These are phyloP conservation scores for Ocimum tenuiflorum DNA, from an alignment of 257 asterid genomes.

Conservation along the genomic window DNA sequence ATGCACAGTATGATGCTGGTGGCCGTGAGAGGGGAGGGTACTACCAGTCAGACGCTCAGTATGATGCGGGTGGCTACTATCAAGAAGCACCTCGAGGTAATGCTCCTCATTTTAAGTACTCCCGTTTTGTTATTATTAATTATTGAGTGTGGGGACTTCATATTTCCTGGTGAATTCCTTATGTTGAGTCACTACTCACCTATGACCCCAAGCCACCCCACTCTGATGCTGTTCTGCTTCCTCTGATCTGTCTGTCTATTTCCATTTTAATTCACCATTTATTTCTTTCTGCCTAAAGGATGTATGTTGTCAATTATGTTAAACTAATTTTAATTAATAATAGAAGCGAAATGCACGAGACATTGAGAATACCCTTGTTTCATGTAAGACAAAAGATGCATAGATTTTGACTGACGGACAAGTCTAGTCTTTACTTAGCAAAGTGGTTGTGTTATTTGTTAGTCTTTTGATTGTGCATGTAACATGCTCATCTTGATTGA, in stretches of 20 bases:
- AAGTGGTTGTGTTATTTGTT: too few relatives aligned
- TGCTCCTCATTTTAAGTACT: not conserved
- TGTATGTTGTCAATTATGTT: not conserved
- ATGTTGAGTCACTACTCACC: not conserved
- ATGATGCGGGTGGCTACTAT: slow-evolving; percentile 56
- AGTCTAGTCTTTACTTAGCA: too few relatives aligned
- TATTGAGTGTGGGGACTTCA: not conserved
- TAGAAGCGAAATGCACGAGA: not conserved
- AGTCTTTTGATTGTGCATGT: not conserved
- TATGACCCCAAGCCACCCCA: not conserved
- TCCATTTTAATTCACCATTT: too few relatives aligned
- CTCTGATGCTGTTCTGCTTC: not conserved
- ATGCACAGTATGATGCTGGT: slow-evolving; percentile 18
- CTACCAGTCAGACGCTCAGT: slow-evolving; percentile 39
- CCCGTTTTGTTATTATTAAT: not conserved
- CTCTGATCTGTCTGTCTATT: too few relatives aligned
- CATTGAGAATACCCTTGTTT: too few relatives aligned
- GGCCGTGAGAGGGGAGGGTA: slow-evolving; percentile 76
- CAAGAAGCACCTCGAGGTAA: slow-evolving; percentile 66
- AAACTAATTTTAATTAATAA: too few relatives aligned
- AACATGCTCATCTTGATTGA: too few relatives aligned
- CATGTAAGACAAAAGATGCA: too few relatives aligned
- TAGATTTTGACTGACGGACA: too few relatives aligned
- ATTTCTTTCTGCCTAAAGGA: not conserved
- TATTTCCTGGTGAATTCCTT: not conserved